Evolutionary conservation across 2,329 filamentous ascomycete species (phyloP).

Genomic region (Nigrospora osmanthi): DNA sequence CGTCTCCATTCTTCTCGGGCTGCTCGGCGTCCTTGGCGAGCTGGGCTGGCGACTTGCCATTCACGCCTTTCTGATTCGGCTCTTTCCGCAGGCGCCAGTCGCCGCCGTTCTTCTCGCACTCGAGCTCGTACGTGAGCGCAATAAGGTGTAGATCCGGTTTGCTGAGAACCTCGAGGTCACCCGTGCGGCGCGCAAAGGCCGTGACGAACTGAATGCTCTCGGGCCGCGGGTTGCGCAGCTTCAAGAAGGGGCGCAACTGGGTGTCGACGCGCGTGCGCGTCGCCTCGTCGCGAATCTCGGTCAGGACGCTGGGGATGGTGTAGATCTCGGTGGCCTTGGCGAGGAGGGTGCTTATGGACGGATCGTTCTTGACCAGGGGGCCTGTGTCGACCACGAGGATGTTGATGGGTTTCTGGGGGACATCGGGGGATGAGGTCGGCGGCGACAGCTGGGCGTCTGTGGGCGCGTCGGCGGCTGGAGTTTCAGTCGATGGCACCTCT

Average conservation of each 20-base stretch:
- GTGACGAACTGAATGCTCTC: constrained; percentile 73
- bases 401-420: constrained; percentile 58
- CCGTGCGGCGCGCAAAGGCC: constrained; percentile 82
- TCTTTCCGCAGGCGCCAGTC: constrained; percentile 75
- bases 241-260: constrained; percentile 77
- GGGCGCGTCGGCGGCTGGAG: too few species aligned
- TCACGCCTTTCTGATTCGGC: constrained; percentile 72
- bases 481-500: too few species aligned
- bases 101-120: constrained; percentile 83
- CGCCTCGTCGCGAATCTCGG: constrained; percentile 80
- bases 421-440: too few species aligned
- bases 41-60: constrained; percentile 55
- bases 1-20: constrained; percentile 5
- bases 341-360: constrained; percentile 74
- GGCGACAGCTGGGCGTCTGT: too few species aligned
- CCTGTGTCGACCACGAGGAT: constrained; percentile 85
- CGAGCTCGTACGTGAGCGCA: constrained; percentile 88
- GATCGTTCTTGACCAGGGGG: constrained; percentile 89
- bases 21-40: constrained; percentile 29
- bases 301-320: constrained; percentile 78
- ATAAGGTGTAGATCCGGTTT: constrained; percentile 82
- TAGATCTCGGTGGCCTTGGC: constrained; percentile 68
- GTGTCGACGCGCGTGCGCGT: constrained; percentile 78
- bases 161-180: constrained; percentile 82
- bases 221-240: constrained; percentile 63